Evolutionary conservation across 2,329 filamentous ascomycete species (phyloP).

Genomic region (Pseudogymnoascus destructans): DNA sequence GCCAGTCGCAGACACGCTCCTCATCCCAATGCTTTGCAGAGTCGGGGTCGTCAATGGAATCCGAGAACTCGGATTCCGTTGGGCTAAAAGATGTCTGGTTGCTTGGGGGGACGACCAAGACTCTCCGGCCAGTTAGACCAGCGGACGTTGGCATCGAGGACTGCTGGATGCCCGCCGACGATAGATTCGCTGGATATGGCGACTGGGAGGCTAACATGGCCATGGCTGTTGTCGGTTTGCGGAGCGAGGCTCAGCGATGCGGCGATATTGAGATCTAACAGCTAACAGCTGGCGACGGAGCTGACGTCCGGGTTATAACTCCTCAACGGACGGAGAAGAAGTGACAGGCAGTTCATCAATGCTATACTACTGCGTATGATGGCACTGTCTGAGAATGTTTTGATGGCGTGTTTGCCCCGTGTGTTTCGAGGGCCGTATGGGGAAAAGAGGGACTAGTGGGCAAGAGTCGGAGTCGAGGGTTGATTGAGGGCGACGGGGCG

Average conservation of each 20-base stretch:
- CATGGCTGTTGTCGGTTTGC: constrained; percentile 34
- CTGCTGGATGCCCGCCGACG: constrained; percentile 32
- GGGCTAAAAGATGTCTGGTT: constrained; percentile 57
- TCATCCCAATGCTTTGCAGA: constrained; percentile 81
- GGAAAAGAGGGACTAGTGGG: background rate
- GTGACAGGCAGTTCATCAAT: constrained; percentile 2
- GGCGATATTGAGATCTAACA: background rate
- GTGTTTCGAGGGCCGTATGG: background rate
- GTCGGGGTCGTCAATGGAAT: constrained; percentile 57
- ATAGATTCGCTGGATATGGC: constrained; percentile 48
- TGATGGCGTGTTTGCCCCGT: constrained; percentile 6
- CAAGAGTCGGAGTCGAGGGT: constrained; percentile 5
- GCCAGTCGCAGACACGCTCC: constrained; percentile 79
- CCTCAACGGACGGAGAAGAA: constrained; percentile 3
- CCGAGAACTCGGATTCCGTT: constrained; percentile 86
- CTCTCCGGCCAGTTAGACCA: constrained; percentile 39
- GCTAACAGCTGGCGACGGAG: background rate
- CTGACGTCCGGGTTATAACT: constrained; percentile 7
- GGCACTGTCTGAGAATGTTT: background rate
- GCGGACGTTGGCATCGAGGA: constrained; percentile 37
- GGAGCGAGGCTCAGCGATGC: background rate
- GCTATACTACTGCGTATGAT: background rate
- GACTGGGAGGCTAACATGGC: constrained; percentile 69
- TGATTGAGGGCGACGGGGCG: constrained; percentile 5
- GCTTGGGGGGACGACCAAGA: constrained; percentile 35